Base-by-base conservation (phyloP, 257 asterid genomes). In the Lavandula angustifolia region DNA sequence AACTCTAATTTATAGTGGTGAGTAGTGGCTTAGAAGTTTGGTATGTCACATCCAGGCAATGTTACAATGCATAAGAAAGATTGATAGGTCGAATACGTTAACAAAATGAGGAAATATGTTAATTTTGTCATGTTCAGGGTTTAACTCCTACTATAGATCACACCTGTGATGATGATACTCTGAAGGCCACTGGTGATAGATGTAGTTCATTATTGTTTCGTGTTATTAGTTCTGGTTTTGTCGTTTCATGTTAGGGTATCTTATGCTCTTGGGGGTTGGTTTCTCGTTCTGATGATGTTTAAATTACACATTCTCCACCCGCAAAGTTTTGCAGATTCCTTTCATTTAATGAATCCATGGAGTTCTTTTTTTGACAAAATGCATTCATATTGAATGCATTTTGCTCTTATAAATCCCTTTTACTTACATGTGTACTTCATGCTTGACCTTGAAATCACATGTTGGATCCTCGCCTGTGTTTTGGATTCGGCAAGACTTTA, bases 91-190 rank as follows among this genome's bases (percentile, higher is more conserved):
- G 46, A 10, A 53, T 6, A 31, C 59, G 17, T 53, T 5, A 0
- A 32, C 32, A 43, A 64, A 62, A 47, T 9, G 49, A 49, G 38
- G 59, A 9, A 64, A 49, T 34, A 4, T 34, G 38, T 34, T 34
- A 34, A 12, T 16, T 46, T 34, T 22, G 33, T 64, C 33, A 13
- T 31, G 4, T 31, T 32, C 38, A 22, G 44, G 14, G 46, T 62
- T 62, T 14, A 32, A 31, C 68, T 29, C 34, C 14, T 32, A 32
- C 13, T n/a, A n/a, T n/a, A 51, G 66, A 62, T 47, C 47, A 47
- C 47, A 64, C 7, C 17, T 60, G 18, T 17, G 31, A 10, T 62
- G 67, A 6, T 62, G 55, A 18, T 10, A 60, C 13, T 42, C 40
- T 62, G 55, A 62, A 31, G 56, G 46, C 3, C 3, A 27, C 67